These are phyloP conservation scores for Thermothielavioides terrestris DNA, from an alignment of 495 filamentous ascomycete genomes.

Conservation along the genomic window DNA sequence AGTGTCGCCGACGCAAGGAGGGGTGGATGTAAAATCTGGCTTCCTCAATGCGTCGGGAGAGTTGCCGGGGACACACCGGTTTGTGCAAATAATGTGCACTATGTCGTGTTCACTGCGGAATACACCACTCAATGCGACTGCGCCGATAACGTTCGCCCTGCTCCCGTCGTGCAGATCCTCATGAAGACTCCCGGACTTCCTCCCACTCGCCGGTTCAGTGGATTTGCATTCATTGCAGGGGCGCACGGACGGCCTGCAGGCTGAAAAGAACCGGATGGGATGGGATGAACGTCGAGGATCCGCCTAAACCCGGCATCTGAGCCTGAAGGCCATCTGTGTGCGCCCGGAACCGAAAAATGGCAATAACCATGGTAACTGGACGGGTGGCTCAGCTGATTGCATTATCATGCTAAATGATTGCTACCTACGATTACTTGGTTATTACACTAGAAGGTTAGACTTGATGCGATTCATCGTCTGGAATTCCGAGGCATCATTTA, in stretches of 20 bases:
- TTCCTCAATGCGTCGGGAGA: constrained; percentile 18
- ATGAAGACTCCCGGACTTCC: constrained; percentile 7
- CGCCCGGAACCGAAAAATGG: background rate
- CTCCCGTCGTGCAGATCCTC: constrained; percentile 13
- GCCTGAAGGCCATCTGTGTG: background rate
- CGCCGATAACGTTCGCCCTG: no score
- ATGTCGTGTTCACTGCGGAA: no score
- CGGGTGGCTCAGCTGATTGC: background rate
- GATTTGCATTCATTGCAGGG: background rate
- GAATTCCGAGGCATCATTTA: no score
- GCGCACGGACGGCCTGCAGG: constrained; percentile 7
- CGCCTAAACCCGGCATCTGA: background rate
- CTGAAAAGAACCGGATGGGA: background rate
- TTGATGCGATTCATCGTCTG: no score
- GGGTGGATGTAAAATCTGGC: background rate
- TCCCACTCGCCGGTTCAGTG: background rate
- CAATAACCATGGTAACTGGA: background rate
- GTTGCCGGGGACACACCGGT: no score
- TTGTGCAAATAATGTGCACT: no score
- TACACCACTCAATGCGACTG: no score
- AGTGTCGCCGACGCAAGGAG: background rate
- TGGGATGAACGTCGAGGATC: background rate
- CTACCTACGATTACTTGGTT: no score
- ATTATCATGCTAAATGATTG: background rate
- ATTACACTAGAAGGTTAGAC: no score